Evolutionary conservation across 108 stramenopile species (phyloP).

Genomic region (Cyclotella sp.): DNA sequence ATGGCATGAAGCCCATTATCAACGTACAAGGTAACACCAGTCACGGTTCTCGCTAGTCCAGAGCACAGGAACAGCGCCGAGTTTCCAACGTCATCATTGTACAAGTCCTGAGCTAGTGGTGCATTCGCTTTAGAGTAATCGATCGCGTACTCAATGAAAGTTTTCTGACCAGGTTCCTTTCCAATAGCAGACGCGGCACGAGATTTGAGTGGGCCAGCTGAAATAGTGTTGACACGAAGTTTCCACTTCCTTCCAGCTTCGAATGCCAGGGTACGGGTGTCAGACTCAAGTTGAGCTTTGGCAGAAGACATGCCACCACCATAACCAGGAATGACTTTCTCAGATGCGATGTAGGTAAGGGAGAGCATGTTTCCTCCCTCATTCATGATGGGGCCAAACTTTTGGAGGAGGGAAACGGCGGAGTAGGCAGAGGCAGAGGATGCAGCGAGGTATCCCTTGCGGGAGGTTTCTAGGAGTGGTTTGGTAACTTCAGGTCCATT

Average conservation of each 20-base stretch:
- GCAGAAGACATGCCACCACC: conserved; percentile 99
- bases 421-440: conserved; percentile 97
- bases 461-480: conserved; percentile 95
- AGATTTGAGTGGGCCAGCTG: conserved; percentile 97
- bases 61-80: conserved; percentile 91
- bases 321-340: conserved; percentile 98
- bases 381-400: conserved; percentile 98
- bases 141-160: conserved; percentile 98
- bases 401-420: conserved; percentile 92
- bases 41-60: conserved; percentile 90
- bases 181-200: conserved; percentile 96
- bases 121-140: conserved; percentile 98
- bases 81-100: conserved; percentile 98
- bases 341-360: conserved; percentile 98
- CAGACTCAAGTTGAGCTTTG: conserved; percentile 96
- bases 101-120: conserved; percentile 94
- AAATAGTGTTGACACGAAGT: conserved; percentile 96
- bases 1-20: conserved; percentile 92
- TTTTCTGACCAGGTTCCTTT: conserved; percentile 92
- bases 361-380: conserved; percentile 91
- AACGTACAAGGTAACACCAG: conserved; percentile 93
- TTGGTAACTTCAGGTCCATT: conserved; percentile 99
- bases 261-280: conserved; percentile 95
- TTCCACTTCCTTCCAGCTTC: conserved; percentile 97
- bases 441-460: conserved; percentile 97